A percentile compares a stretch with the other conserved stretches of the same genome.
Evolutionary conservation across 2,329 filamentous ascomycete genomes (phyloP).

Genomic region (Stenocarpella maydis): DNA sequence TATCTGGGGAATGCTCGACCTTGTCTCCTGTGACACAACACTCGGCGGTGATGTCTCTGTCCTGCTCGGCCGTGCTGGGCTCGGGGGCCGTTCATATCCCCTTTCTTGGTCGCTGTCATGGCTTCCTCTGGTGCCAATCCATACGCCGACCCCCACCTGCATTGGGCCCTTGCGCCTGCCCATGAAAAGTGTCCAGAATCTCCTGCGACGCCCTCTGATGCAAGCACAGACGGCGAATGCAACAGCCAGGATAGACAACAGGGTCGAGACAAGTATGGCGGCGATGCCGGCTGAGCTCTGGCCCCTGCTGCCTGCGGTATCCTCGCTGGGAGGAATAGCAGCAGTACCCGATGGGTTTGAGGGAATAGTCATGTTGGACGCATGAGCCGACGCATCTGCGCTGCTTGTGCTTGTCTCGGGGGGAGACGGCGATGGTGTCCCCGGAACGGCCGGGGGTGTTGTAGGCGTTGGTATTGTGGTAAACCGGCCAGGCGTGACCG

Average conservation of each 20-base stretch:
- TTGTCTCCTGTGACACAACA: not conserved
- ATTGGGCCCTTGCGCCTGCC: not conserved
- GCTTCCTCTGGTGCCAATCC: conserved; percentile 13
- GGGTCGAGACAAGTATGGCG: conserved; percentile 13
- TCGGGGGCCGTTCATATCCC: not conserved
- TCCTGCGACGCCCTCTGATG: not conserved
- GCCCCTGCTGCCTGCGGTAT: not conserved
- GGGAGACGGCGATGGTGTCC: not conserved
- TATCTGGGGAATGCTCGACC: not conserved
- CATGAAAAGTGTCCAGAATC: not conserved
- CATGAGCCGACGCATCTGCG: not conserved
- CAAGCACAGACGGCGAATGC: conserved; percentile 5
- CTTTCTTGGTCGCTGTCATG: conserved; percentile 6
- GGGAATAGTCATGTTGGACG: conserved; percentile 7
- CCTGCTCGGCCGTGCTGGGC: not conserved
- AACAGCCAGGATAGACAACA: conserved; percentile 12
- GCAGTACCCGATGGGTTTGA: not conserved
- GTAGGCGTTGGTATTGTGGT: not conserved
- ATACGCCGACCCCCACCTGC: conserved; percentile 21
- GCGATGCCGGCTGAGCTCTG: conserved; percentile 16
- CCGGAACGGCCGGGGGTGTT: not conserved
- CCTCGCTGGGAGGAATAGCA: not conserved
- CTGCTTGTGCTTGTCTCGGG: not conserved
- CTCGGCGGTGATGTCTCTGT: not conserved
- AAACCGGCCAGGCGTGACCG: conserved; percentile 9